These are phyloP conservation scores for Mastigamoeba balamuthi DNA, from an alignment of 78 protist species.

Conservation along the genomic window DNA sequence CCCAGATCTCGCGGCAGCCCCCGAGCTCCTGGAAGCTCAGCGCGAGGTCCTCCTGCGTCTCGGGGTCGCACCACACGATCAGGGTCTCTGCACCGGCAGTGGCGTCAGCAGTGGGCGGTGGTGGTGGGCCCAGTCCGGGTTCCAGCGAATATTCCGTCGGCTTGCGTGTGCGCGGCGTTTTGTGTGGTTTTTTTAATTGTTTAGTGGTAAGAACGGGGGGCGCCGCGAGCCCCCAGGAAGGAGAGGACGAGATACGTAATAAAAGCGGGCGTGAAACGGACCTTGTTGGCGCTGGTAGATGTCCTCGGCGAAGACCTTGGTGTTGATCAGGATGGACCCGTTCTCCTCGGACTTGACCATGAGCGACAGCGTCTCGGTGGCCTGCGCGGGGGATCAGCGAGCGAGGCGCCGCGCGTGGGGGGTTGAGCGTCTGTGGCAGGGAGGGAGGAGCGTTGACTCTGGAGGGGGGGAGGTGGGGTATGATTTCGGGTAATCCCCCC, in stretches of 20 bases:
- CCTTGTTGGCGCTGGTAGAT: conserved; percentile 29
- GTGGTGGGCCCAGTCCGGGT: too few species aligned
- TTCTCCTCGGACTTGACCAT: conserved; percentile 33
- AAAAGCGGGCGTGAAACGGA: background rate
- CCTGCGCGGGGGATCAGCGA: background rate
- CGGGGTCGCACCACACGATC: conserved; percentile 71
- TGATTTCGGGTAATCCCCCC: too few species aligned
- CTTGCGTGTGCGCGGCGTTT: too few species aligned
- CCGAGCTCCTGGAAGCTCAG: conserved; percentile 47
- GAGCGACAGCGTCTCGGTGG: background rate
- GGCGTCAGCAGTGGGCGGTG: too few species aligned
- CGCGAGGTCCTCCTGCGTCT: conserved; percentile 54
- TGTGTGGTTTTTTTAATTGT: too few species aligned
- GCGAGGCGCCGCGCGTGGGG: too few species aligned
- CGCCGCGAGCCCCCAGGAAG: too few species aligned
- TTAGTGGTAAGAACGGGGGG: too few species aligned
- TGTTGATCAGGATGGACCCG: conserved; percentile 10
- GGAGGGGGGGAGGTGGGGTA: too few species aligned
- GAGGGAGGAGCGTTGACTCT: too few species aligned
- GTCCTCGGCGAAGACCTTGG: conserved; percentile 7
- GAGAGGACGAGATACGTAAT: background rate
- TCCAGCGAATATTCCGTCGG: too few species aligned
- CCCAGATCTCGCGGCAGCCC: conserved; percentile 67
- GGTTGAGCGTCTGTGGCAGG: too few species aligned
- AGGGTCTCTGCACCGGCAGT: conserved; percentile 36